Evolutionary conservation across 257 asterid species (phyloP).

Genomic region (Nicotiana knightiana): DNA sequence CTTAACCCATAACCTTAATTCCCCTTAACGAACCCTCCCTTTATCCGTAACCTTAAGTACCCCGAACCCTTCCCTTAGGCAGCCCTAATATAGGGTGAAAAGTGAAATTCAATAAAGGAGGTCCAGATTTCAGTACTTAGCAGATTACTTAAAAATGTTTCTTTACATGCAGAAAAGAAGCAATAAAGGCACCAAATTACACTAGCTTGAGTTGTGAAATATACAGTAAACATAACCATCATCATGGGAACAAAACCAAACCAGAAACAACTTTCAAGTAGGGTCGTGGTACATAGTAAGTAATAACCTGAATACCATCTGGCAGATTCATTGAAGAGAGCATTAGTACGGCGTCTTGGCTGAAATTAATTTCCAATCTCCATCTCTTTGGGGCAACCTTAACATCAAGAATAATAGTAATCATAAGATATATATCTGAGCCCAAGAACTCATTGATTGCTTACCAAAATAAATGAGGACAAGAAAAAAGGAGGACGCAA

Average conservation of each 20-base stretch:
- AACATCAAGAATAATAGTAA: not conserved
- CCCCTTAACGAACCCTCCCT: too few relatives aligned
- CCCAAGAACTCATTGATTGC: not conserved
- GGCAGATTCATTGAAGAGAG: slow-evolving; percentile 95
- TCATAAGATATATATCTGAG: not conserved
- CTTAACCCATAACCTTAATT: too few relatives aligned
- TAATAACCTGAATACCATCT: slow-evolving; percentile 86
- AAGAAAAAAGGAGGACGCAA: not conserved
- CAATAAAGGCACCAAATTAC: not conserved
- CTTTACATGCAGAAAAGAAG: not conserved
- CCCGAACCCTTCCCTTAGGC: too few relatives aligned
- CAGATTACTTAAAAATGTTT: not conserved
- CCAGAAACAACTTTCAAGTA: not conserved
- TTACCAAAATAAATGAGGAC: not conserved
- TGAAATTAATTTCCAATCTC: slow-evolving; percentile 86
- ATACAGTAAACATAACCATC: not conserved
- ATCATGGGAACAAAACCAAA: not conserved
- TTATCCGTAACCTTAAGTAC: too few relatives aligned
- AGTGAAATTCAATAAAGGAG: not conserved
- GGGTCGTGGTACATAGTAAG: not conserved
- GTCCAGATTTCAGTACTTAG: not conserved
- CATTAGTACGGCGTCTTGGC: slow-evolving; percentile 92
- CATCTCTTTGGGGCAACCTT: slow-evolving; percentile 97
- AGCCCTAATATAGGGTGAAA: too few relatives aligned
- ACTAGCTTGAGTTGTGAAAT: not conserved